These are phyloP conservation scores for Solanum pennellii DNA, from an alignment of 257 asterid genomes.

Conservation along the genomic window DNA sequence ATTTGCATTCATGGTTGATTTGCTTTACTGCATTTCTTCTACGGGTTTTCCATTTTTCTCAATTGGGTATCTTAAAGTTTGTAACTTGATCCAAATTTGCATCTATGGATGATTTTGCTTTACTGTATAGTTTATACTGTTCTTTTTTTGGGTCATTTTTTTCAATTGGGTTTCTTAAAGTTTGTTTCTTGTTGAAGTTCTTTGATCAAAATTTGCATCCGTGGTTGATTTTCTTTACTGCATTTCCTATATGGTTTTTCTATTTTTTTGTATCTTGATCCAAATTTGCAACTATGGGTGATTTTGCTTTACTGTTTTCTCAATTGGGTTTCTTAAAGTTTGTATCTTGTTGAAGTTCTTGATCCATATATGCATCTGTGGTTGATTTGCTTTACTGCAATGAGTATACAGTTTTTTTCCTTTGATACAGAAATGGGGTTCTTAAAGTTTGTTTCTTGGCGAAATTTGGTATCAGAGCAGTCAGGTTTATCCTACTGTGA, in stretches of 20 bases:
- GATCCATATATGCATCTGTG: background rate
- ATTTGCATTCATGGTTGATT: background rate
- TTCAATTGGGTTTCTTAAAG: background rate
- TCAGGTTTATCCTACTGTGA: too few species aligned
- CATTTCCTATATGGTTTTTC: too few species aligned
- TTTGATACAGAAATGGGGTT: background rate
- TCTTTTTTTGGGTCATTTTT: background rate
- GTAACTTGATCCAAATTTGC: background rate
- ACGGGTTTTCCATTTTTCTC: background rate
- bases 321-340: background rate
- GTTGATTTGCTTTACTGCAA: background rate
- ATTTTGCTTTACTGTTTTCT: background rate
- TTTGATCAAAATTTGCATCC: background rate
- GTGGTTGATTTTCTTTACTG: background rate
- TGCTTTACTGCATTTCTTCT: background rate
- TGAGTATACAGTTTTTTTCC: background rate
- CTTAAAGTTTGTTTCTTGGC: background rate
- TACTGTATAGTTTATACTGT: background rate
- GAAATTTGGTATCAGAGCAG: too few species aligned
- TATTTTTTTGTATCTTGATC: too few species aligned
- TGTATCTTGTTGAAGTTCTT: background rate
- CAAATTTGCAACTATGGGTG: background rate
- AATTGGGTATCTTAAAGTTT: background rate
- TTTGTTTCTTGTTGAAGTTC: background rate
- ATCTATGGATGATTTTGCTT: background rate